These are phyloP conservation scores for Aspergillus neotritici DNA, from an alignment of 2,329 filamentous ascomycete genomes.

Conservation along the genomic window DNA sequence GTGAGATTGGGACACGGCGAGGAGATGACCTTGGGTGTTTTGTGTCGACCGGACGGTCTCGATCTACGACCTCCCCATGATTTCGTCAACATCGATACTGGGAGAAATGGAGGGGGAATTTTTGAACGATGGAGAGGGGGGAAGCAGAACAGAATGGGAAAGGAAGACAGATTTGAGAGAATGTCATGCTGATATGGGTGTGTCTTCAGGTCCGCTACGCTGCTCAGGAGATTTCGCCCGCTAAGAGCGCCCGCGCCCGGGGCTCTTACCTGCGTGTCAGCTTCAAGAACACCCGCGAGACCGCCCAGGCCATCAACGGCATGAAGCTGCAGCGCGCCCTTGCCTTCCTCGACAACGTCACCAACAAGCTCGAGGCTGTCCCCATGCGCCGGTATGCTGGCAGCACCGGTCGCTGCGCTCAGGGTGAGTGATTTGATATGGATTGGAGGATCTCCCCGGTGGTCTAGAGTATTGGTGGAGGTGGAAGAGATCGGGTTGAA, in stretches of 20 bases:
- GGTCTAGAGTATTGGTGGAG: too few species aligned
- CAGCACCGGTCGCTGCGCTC: constrained; percentile 88
- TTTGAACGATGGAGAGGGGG: constrained; percentile 1
- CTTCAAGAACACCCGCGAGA: constrained; percentile 99
- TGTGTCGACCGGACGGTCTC: too few species aligned
- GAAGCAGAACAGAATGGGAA: constrained; percentile 6
- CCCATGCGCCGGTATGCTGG: constrained; percentile 98
- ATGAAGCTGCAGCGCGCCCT: constrained; percentile 96
- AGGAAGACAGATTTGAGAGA: constrained; percentile 3
- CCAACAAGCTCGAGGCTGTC: constrained; percentile 93
- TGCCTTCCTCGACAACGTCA: constrained; percentile 96
- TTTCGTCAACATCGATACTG: neutral
- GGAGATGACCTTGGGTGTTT: too few species aligned
- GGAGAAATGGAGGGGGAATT: constrained; percentile 2
- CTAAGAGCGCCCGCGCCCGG: constrained; percentile 95
- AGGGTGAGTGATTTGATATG: constrained; percentile 66
- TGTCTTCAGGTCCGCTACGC: constrained; percentile 82
- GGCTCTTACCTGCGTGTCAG: constrained; percentile 98
- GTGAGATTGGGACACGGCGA: too few species aligned
- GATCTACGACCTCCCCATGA: too few species aligned
- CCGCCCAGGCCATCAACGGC: constrained; percentile 98
- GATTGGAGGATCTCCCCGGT: constrained; percentile 4
- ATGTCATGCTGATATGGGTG: constrained; percentile 26
- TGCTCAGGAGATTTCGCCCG: constrained; percentile 76
- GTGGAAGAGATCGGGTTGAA: constrained; percentile 4